phyloP scores from a whole-genome alignment of 768 basidiomycete species.

The Psilocybe sp. region DNA sequence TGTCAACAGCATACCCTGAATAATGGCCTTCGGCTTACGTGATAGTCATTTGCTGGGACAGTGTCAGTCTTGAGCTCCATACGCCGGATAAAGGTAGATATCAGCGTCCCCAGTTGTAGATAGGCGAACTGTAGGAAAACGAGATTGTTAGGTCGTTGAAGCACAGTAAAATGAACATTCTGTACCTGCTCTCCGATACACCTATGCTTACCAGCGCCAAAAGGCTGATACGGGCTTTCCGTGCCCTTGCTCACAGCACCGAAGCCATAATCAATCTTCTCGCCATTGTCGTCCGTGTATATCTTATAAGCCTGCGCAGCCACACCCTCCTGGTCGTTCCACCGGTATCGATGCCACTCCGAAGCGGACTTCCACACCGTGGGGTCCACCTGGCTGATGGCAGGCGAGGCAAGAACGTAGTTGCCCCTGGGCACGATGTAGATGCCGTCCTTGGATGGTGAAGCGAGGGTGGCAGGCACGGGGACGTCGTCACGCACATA shows the following conservation, averaged over 20 bases:
- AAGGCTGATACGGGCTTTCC: slow-evolving; percentile 94
- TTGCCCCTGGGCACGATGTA: slow-evolving; percentile 91
- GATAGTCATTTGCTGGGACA: slow-evolving; percentile 87
- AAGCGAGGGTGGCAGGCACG: slow-evolving; percentile 76
- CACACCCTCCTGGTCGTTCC: slow-evolving; percentile 82
- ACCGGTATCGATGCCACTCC: slow-evolving; percentile 78
- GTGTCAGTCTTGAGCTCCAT: slow-evolving; percentile 71
- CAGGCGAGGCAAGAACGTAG: slow-evolving; percentile 86
- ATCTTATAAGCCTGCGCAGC: slow-evolving; percentile 75
- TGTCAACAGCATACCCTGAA: neutral
- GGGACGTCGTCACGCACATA: slow-evolving; percentile 83
- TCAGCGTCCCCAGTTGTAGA: slow-evolving; percentile 83
- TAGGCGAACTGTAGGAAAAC: slow-evolving; percentile 73
- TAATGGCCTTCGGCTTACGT: slow-evolving; percentile 49
- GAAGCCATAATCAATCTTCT: slow-evolving; percentile 96
- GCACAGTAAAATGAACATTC: no score
- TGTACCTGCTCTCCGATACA: slow-evolving; percentile 78
- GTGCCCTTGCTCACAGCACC: slow-evolving; percentile 96
- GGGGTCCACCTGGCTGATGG: slow-evolving; percentile 86
- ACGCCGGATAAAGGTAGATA: slow-evolving; percentile 73
- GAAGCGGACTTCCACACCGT: slow-evolving; percentile 70
- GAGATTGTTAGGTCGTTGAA: no score
- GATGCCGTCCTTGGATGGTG: slow-evolving; percentile 67
- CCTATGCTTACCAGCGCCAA: slow-evolving; percentile 93
- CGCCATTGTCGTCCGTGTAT: slow-evolving; percentile 73